phyloP scores from a whole-genome alignment of 371 early-diverging fungal species.

The Blastocladiella emersonii region DNA sequence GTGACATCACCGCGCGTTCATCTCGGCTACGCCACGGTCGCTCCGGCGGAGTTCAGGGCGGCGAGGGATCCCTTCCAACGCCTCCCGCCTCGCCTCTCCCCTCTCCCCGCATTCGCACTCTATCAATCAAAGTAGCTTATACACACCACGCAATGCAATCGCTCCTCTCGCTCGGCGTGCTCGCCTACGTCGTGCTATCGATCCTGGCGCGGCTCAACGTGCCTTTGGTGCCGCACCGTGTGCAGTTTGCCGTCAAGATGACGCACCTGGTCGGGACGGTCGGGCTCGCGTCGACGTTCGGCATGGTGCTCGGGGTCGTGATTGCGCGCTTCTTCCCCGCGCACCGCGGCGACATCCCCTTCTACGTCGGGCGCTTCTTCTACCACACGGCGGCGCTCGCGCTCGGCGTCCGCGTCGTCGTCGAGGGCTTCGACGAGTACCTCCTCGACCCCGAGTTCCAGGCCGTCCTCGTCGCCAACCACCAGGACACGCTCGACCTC shows the following conservation, averaged over 20 bases:
- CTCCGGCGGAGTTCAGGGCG: too few relatives aligned
- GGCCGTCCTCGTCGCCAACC: slow-evolving; percentile 63
- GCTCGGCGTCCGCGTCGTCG: slow-evolving; percentile 37
- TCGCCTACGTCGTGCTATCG: background rate
- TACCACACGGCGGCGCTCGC: slow-evolving; percentile 27
- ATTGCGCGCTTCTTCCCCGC: slow-evolving; percentile 6
- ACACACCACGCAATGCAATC: too few relatives aligned
- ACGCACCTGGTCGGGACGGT: background rate
- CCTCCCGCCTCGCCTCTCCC: too few relatives aligned
- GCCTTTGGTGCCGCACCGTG: background rate
- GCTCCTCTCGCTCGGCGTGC: background rate
- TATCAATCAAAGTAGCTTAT: too few relatives aligned
- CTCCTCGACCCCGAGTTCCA: slow-evolving; percentile 34
- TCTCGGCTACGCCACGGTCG: too few relatives aligned
- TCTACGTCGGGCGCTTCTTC: slow-evolving; percentile 40
- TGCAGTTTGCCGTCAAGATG: background rate
- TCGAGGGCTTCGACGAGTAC: slow-evolving; percentile 42
- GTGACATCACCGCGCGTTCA: too few relatives aligned
- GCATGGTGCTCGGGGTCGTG: background rate
- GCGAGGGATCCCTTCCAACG: too few relatives aligned
- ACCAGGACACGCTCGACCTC: slow-evolving; percentile 75
- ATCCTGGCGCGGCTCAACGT: background rate
- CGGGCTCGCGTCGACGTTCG: background rate
- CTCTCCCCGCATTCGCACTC: too few relatives aligned
- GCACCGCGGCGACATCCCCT: slow-evolving; percentile 39